phyloP scores from a whole-genome alignment of 2,329 filamentous ascomycete species.

The Ophiocordyceps camponoti-floridani region DNA sequence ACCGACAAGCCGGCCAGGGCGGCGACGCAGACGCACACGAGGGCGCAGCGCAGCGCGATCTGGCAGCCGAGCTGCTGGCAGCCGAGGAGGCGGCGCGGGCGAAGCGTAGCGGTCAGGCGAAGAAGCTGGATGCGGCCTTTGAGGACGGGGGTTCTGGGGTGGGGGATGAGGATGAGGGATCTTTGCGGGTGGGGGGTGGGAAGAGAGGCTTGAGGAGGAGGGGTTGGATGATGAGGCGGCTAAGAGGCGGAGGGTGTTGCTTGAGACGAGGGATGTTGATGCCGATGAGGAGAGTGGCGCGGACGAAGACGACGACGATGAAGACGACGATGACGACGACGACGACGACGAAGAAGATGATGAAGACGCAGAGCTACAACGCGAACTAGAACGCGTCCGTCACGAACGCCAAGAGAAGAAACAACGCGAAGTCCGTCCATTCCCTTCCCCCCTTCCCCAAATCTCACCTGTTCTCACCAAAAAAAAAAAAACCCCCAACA shows the following conservation, averaged over 20 bases:
- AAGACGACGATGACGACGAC: conserved; percentile 33
- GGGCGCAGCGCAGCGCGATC: conserved; percentile 55
- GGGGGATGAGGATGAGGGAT: conserved; percentile 23
- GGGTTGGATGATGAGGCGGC: conserved; percentile 31
- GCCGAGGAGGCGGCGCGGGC: conserved; percentile 79
- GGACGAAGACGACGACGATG: conserved; percentile 37
- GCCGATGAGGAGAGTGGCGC: conserved; percentile 57
- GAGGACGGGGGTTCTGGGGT: conserved; percentile 11
- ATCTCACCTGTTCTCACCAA: not conserved
- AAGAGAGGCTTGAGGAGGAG: not conserved
- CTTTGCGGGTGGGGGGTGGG: conserved; percentile 30
- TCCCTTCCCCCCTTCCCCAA: not conserved
- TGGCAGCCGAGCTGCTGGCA: conserved; percentile 75
- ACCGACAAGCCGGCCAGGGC: conserved; percentile 73
- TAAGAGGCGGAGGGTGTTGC: not conserved
- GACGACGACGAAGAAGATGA: conserved; percentile 36
- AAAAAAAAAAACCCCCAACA: conserved; percentile 11
- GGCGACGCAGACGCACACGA: conserved; percentile 36
- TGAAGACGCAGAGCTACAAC: conserved; percentile 61
- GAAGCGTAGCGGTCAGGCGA: conserved; percentile 47
- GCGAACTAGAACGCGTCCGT: conserved; percentile 88
- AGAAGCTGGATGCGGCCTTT: conserved; percentile 26
- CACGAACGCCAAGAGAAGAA: conserved; percentile 39
- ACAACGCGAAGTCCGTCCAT: conserved; percentile 14
- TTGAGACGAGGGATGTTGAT: conserved; percentile 58